These are phyloP conservation scores for Psilocybe subaeruginosa DNA, from an alignment of 768 basidiomycete genomes.

Conservation along the genomic window DNA sequence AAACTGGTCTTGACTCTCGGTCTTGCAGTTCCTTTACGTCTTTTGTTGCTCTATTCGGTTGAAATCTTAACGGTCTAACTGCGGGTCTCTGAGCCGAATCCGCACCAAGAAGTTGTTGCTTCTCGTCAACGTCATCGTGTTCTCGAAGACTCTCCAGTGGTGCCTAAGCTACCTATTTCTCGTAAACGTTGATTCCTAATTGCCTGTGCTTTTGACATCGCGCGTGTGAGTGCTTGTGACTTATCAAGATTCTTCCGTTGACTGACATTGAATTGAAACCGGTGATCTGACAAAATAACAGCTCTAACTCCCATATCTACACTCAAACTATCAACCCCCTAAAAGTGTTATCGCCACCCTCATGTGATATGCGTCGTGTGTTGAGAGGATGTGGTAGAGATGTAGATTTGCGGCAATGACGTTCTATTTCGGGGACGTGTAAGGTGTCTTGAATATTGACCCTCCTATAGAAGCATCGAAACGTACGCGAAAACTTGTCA, in stretches of 20 bases:
- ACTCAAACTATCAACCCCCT: too few relatives aligned
- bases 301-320: background rate
- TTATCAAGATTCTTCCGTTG: background rate
- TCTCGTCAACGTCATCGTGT: background rate
- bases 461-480: background rate
- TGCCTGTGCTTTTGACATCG: background rate
- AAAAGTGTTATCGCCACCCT: background rate
- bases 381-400: background rate
- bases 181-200: too few relatives aligned
- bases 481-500: constrained; percentile 3
- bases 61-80: too few relatives aligned
- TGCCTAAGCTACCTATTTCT: too few relatives aligned
- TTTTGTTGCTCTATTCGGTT: too few relatives aligned
- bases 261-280: background rate
- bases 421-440: background rate
- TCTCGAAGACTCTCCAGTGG: background rate
- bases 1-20: too few relatives aligned
- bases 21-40: too few relatives aligned
- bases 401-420: background rate
- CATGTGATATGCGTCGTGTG: background rate
- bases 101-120: background rate
- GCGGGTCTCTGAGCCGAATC: background rate
- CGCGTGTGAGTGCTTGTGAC: background rate
- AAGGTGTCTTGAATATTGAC: background rate
- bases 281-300: background rate